A percentile compares a stretch with the other conserved stretches of the same genome.
phyloP scores from a whole-genome alignment of 1,139 yeast species.

The Yamadazyma sp. region DNA sequence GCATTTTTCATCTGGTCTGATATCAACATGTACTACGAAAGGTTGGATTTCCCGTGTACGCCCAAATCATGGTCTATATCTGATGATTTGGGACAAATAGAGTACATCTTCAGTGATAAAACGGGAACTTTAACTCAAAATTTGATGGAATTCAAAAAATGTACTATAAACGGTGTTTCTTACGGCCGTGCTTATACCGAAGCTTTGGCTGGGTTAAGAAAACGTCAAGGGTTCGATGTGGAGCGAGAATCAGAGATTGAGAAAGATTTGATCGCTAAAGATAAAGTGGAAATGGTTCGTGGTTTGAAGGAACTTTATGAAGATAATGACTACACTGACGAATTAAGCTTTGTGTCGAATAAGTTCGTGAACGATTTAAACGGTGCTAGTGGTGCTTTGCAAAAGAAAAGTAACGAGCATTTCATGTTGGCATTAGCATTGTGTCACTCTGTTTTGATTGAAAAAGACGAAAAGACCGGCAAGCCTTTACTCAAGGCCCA shows the following conservation, averaged over 20 bases:
- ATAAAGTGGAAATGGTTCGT: conserved; percentile 38
- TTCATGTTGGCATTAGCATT: conserved; percentile 55
- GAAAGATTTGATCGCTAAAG: conserved; percentile 37
- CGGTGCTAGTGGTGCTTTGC: conserved; percentile 28
- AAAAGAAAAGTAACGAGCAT: conserved; percentile 43
- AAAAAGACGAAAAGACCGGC: conserved; percentile 38
- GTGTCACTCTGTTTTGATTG: conserved; percentile 62
- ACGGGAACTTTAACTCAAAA: conserved; percentile 64
- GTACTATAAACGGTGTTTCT: conserved; percentile 53
- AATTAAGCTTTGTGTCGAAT: conserved; percentile 49
- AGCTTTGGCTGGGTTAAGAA: conserved; percentile 58
- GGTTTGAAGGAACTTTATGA: conserved; percentile 21
- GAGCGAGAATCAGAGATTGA: conserved; percentile 45
- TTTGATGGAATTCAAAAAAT: conserved; percentile 60
- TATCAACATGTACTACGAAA: conserved; percentile 50
- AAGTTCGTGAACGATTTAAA: conserved; percentile 42
- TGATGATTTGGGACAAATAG: conserved; percentile 66
- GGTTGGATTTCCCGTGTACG: conserved; percentile 57
- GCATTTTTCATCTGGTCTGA: conserved; percentile 58
- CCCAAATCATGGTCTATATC: conserved; percentile 65
- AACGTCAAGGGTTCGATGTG: conserved; percentile 56
- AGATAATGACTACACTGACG: conserved; percentile 34
- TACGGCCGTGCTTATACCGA: conserved; percentile 66
- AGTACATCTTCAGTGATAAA: conserved; percentile 60
- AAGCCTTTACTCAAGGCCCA: conserved; percentile 51